A percentile compares a stretch with the other conserved stretches of the same genome.
Evolutionary conservation across 495 filamentous ascomycete species (phyloP).

Genomic region (Cercophora newfieldiana): DNA sequence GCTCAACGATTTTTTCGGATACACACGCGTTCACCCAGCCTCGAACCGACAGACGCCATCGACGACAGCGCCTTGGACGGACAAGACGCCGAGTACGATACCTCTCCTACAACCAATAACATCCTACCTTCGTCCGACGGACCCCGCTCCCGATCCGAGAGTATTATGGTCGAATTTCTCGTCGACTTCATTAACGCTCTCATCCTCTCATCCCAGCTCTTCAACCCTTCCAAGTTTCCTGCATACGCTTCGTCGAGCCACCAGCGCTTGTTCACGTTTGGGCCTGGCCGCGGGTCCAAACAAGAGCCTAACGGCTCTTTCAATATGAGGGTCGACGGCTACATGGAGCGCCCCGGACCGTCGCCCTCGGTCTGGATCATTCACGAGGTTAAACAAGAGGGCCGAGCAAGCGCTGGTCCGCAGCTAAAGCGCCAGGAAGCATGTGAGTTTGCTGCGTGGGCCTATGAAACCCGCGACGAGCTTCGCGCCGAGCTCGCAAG

Average conservation of each 20-base stretch:
- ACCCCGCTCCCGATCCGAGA: conserved; percentile 3
- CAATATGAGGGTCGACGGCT: conserved; percentile 1
- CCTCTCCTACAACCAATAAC: conserved; percentile 2
- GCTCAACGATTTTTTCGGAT: neutral
- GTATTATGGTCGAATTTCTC: conserved; percentile 6
- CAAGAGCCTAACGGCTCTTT: conserved; percentile 3
- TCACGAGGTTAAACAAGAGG: conserved; percentile 7
- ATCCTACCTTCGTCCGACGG: neutral
- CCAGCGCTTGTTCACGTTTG: conserved; percentile 3
- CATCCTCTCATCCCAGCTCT: conserved; percentile 3
- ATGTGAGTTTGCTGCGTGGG: conserved; percentile 2
- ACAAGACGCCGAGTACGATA: conserved; percentile 1
- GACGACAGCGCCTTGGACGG: neutral
- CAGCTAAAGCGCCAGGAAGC: neutral
- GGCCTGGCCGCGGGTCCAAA: conserved; percentile 1
- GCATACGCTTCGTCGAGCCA: conserved; percentile 4
- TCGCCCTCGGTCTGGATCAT: conserved; percentile 6
- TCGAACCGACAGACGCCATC: conserved; percentile 1
- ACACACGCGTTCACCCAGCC: neutral
- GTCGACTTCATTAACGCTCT: conserved; percentile 3
- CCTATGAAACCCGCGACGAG: conserved; percentile 1
- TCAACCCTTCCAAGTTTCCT: conserved; percentile 7
- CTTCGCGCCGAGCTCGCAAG: neutral
- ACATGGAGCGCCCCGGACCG: conserved; percentile 1
- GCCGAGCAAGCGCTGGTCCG: conserved; percentile 3